Evolutionary conservation across 2,329 filamentous ascomycete species (phyloP), one percentile per base, ranked within the genome.

Genomic region (Venturia pyrina): DNA sequence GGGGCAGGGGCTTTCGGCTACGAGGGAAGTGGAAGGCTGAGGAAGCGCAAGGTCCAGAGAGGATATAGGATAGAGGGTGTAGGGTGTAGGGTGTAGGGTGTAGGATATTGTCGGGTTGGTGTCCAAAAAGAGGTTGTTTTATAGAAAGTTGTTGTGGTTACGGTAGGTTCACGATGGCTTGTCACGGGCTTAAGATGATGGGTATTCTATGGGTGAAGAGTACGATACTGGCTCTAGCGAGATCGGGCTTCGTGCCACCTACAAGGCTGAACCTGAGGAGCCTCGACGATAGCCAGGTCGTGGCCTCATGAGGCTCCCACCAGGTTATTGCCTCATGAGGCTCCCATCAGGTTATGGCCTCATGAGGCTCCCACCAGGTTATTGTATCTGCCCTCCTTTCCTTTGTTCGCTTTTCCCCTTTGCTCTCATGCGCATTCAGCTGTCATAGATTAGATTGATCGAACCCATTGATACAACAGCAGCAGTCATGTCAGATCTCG

Each of bases 401-500:
- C 37, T 40, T 3, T 40, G 7, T 40, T 40, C 37, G 37, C 48
- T 53, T 53, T 21, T 17, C 21, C 7, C 1, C 46, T 24, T 50
- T 24, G 11, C 6, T 24, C 11, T 50, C 3, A 8, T 11, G n/a
- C 46, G 21, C 50, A 34, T 57, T 21, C 5, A 21, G 8, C 48
- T 53, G 0, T 3, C 53, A 6, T 34, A 28, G 24, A 28, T 37
- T 15, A 19, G 15, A 17, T n/a, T 37, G 19, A 8, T 19, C n/a
- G 15, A 19, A n/a, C 5, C 24, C 15, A 40, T 19, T 59, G 28
- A 28, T 17, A 11, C 53, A 37, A 19, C n/a, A 62, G 28, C 21
- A 43, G 43, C 34, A 40, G 41, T 15, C 11, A 59, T 59, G 53
- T n/a, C 53, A 37, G 28, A 59, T 41, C 64, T 89, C 72, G 73